Evolutionary conservation across 225 moss, liverwort and hornwort genomes (phyloP).

Genomic region (Lunularia cruciata): DNA sequence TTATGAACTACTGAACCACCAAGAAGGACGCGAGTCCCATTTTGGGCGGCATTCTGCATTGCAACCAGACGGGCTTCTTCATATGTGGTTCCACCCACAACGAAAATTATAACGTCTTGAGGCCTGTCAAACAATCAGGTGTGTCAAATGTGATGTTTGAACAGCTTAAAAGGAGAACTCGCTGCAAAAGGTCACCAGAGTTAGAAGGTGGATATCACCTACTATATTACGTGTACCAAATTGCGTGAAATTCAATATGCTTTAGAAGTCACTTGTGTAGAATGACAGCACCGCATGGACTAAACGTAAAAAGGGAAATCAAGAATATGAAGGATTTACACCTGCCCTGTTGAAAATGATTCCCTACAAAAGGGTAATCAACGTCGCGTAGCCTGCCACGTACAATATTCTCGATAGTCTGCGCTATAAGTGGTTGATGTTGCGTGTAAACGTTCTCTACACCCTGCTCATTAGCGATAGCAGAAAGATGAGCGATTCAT

Average conservation of each 20-base stretch:
- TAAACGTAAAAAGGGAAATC: not conserved
- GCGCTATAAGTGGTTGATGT: conserved; percentile 94
- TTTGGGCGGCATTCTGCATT: conserved; percentile 77
- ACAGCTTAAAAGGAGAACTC: not conserved
- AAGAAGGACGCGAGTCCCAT: conserved; percentile 76
- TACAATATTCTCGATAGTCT: conserved; percentile 95
- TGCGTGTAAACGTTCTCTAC: conserved; percentile 99
- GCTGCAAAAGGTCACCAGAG: not conserved
- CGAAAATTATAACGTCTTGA: conserved; percentile 94
- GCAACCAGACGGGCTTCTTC: conserved; percentile 93
- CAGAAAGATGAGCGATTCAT: no score
- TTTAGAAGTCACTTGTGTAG: no score
- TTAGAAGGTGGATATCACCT: not conserved
- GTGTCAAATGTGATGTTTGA: not conserved
- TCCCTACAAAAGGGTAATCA: conserved; percentile 96
- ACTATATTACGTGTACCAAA: no score
- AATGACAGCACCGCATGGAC: no score
- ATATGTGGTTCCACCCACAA: conserved; percentile 95
- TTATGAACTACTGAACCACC: conserved; percentile 91
- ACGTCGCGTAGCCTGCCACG: conserved; percentile 84
- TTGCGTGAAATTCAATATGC: no score
- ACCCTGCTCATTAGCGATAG: conserved; percentile 48
- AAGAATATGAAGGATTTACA: conserved; percentile 4
- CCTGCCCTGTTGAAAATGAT: conserved; percentile 99
- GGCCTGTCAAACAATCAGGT: conserved; percentile 42